phyloP scores from a whole-genome alignment of 352 stramenopile genomes.

The Thraustochytrium sp. region DNA sequence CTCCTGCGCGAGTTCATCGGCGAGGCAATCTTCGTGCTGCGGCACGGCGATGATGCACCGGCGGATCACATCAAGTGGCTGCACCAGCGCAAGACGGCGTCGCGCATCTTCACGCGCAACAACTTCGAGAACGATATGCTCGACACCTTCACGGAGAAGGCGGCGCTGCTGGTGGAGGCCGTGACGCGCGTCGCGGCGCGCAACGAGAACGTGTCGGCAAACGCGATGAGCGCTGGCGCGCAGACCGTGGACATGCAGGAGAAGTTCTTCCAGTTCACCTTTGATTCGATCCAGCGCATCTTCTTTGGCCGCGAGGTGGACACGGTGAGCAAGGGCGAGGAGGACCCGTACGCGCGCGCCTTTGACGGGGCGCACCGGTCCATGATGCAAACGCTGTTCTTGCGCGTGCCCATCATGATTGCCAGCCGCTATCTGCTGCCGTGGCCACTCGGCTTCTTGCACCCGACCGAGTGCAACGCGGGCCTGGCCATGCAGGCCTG shows the following conservation, averaged over 20 bases:
- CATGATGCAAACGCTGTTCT: constrained; percentile 18
- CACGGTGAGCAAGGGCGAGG: not conserved
- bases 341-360: not conserved
- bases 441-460: not conserved
- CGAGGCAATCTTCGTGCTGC: not conserved
- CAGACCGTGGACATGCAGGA: constrained; percentile 23
- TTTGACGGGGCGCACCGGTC: constrained; percentile 21
- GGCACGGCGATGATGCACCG: not conserved
- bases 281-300: constrained; percentile 43
- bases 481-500: not conserved
- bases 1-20: not conserved
- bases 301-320: constrained; percentile 39
- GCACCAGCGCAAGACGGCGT: no score
- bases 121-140: no score
- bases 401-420: not conserved
- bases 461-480: not conserved
- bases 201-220: not conserved
- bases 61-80: not conserved
- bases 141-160: no score
- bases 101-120: no score
- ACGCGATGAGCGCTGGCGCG: not conserved
- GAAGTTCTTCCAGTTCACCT: constrained; percentile 39
- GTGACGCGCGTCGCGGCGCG: not conserved
- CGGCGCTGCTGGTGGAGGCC: not conserved
- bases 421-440: not conserved